phyloP scores from a whole-genome alignment of 192 early-diverging fungal species.

The Linnemannia hyalina region DNA sequence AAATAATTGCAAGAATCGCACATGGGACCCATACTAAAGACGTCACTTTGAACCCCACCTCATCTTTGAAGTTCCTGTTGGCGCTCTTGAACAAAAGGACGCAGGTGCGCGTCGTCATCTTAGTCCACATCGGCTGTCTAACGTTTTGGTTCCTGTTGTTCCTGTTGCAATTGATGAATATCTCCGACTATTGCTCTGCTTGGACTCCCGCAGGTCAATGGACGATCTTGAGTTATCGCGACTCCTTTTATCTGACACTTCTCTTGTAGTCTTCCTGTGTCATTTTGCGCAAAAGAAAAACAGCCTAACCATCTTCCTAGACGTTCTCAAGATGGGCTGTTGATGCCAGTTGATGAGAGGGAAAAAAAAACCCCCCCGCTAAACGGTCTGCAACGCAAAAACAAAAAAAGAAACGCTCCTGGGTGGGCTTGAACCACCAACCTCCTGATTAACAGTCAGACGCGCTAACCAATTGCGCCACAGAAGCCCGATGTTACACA shows the following conservation, averaged over 20 bases:
- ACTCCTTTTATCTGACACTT: too few species aligned
- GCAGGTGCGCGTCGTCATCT: background rate
- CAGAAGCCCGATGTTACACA: slow-evolving; percentile 31
- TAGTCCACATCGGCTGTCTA: background rate
- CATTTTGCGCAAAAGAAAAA: background rate
- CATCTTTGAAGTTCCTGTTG: background rate
- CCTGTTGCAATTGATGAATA: background rate
- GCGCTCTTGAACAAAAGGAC: background rate
- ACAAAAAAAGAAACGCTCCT: slow-evolving; percentile 56
- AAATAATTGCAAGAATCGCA: background rate
- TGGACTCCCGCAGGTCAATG: background rate
- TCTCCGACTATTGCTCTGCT: background rate
- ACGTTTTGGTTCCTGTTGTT: too few species aligned
- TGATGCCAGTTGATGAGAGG: background rate
- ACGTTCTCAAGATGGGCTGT: background rate
- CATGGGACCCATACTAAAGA: background rate
- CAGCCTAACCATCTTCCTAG: background rate
- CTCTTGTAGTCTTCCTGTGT: background rate
- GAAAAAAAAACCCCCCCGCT: background rate
- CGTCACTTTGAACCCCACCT: background rate
- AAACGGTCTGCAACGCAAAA: background rate
- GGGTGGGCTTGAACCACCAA: slow-evolving; percentile 74
- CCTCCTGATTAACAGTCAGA: slow-evolving; percentile 75
- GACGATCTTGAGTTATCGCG: background rate
- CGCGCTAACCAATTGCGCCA: slow-evolving; percentile 74